Percentiles rank a stretch among this genome's conserved stretches.
phyloP scores from a whole-genome alignment of 208 protist genomes.

The Strigomonas galati region DNA sequence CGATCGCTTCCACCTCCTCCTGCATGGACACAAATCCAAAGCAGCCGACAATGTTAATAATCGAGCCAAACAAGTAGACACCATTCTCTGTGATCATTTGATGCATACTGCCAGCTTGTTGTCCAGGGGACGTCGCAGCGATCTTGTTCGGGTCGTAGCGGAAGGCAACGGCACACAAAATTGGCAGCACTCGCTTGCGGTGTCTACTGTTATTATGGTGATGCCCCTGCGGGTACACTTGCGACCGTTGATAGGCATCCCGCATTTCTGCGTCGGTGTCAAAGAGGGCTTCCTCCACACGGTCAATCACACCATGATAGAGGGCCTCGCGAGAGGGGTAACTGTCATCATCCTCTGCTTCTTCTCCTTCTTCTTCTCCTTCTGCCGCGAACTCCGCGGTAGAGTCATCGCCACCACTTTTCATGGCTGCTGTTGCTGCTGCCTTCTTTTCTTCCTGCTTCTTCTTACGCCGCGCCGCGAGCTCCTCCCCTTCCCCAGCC shows the following conservation, averaged over 20 bases:
- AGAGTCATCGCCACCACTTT: not conserved
- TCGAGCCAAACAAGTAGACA: constrained; percentile 49
- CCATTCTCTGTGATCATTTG: constrained; percentile 42
- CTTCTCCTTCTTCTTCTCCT: not conserved
- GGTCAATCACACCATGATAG: constrained; percentile 74
- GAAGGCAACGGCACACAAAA: constrained; percentile 84
- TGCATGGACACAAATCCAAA: constrained; percentile 83
- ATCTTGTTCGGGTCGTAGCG: constrained; percentile 43
- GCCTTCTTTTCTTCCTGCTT: not conserved
- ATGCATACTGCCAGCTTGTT: not conserved
- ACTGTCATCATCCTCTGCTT: not conserved
- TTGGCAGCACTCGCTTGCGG: constrained; percentile 43
- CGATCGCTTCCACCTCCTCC: constrained; percentile 45
- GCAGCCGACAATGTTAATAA: constrained; percentile 83
- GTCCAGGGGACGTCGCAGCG: constrained; percentile 1
- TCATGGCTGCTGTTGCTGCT: not conserved
- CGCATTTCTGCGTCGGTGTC: constrained; percentile 85
- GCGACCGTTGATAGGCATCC: constrained; percentile 37
- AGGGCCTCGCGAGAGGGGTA: constrained; percentile 75
- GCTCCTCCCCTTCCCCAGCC: constrained; percentile 23
- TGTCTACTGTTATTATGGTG: not conserved
- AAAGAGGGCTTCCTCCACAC: constrained; percentile 72
- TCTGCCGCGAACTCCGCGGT: not conserved
- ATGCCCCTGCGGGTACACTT: constrained; percentile 23
- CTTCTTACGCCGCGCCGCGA: constrained; percentile 12